Base-by-base conservation (phyloP, 176 grass and related monocot species). In the Elaeis guineensis region DNA sequence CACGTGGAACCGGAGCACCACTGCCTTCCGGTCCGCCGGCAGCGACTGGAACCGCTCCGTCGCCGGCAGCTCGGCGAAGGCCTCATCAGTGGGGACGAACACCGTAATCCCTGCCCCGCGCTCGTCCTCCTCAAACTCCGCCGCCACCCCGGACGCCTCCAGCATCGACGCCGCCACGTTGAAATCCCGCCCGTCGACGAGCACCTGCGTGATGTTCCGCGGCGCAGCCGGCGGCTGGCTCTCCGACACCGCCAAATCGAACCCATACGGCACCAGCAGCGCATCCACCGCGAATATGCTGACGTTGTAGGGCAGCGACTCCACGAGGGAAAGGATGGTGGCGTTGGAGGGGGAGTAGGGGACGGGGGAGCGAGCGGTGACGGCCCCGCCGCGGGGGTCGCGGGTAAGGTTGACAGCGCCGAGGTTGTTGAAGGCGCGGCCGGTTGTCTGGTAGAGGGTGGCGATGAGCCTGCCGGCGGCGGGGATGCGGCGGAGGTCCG, bases 391-490 rank as follows among this genome's bases (percentile, higher is more conserved):
- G 1, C 3, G 9, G 61, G 35, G 35, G 9, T 58, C 54, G 39
- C 67, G 17, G 23, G 92, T 97, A 66, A 97, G 84, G 72, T 97
- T 97, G 65, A 97, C 80, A 54, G 87, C 81, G 29, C 92, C 92
- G 66, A 91, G 77, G 75, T 97, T 75, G 49, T 80, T 72, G 21
- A 84, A 63, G 22, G 92, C 92, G 21, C 92, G 87, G 16, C 92
- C 92, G 22, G 92, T 97, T 54, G 92, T 97, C 81, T 97, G 92
- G 70, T 82, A 97, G 16, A 97, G 84, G 74, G 92, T 97, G 17
- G 84, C 88, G n/a, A 97, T 77, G 49, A 91, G 81, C 84, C 85
- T 89, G 1, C 92, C 92, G 8, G 75, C 59, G 22, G 73, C 18
- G 17, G 92, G 63, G 49, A 97, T 39, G 62, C 59, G 69, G 22